These are phyloP conservation scores for Trichophyton benhamiae DNA, from an alignment of 2,329 filamentous ascomycete genomes.

Conservation along the genomic window DNA sequence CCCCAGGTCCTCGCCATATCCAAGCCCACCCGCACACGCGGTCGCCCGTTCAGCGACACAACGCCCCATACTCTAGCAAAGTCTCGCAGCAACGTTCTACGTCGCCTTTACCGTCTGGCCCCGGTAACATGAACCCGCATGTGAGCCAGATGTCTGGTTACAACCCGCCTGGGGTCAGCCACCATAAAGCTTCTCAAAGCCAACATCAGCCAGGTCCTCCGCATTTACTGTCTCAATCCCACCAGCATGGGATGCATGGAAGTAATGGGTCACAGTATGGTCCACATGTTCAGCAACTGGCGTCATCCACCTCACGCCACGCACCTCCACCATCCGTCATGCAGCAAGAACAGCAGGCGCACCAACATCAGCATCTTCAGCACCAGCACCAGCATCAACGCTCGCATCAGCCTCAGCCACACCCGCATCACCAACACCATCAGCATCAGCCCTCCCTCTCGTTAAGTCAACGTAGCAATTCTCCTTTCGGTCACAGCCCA, in stretches of 20 bases:
- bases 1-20: slow-evolving; percentile 9
- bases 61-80: slow-evolving; percentile 6
- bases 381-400: slow-evolving; percentile 11
- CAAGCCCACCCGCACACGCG: slow-evolving; percentile 6
- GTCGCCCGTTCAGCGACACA: slow-evolving; percentile 9
- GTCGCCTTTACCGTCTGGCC: slow-evolving; percentile 7
- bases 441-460: slow-evolving; percentile 24
- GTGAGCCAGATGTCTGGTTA: slow-evolving; percentile 1
- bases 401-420: slow-evolving; percentile 23
- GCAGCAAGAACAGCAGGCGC: slow-evolving; percentile 5
- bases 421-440: slow-evolving; percentile 24
- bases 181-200: slow-evolving; percentile 1
- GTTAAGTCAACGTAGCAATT: slow-evolving; percentile 19
- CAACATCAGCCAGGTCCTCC: slow-evolving; percentile 2
- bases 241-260: slow-evolving; percentile 3
- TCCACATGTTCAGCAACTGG: neutral
- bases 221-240: neutral
- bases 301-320: slow-evolving; percentile 3
- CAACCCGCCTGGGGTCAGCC: neutral
- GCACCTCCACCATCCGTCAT: slow-evolving; percentile 1
- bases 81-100: slow-evolving; percentile 6
- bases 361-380: slow-evolving; percentile 11
- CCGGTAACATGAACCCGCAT: neutral
- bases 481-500: neutral
- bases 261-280: neutral